Base-by-base conservation (phyloP, 176 grass and related monocot genomes). In the Rhynchospora tenuis region DNA sequence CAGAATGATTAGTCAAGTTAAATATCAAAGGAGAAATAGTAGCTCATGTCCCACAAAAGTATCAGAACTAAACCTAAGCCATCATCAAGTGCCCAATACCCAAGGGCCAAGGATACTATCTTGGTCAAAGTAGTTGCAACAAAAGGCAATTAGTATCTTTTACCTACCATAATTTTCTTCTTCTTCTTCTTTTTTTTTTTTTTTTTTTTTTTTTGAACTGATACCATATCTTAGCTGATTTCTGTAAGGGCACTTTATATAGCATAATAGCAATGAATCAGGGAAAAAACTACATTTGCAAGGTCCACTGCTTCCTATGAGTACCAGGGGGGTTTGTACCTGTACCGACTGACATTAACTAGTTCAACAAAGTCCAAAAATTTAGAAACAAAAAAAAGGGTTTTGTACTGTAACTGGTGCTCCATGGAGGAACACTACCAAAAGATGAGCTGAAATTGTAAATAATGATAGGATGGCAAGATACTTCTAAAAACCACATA, bases 61-160 rank as follows among this genome's bases (percentile, higher is more conserved):
- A 31, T 77, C 24, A 55, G 47, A 56, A 74, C 24, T 29, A 17
- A 3, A 76, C 16, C 73, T 29, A 55, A 17, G 47, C 24, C 50
- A 77, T 77, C 72, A 55, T 77, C 72, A 55, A 77, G 73, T 77
- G 27, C 48, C 24, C 73, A 15, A 31, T 56, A 56, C 14, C 73
- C 58, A 57, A 57, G 6, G 6, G 5, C 16, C 11, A 77, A 31
- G 50, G 73, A 48, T 28, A 17, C 73, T 77, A 24, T 56, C 73
- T 56, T 56, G 17, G 73, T 77, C 73, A 77, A 55, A 77, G 26
- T 56, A 31, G 73, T 19, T 77, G 50, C 47, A 56, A 56, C 14
- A 77, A 56, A 29, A 77, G 56, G 24, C 50, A 77, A 74, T 74
- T 74, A 56, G 50, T 76, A 55, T 47, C 48, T 54, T 16, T 63